phyloP scores from a whole-genome alignment of 2,329 filamentous ascomycete species.

The Diaporthe citri region DNA sequence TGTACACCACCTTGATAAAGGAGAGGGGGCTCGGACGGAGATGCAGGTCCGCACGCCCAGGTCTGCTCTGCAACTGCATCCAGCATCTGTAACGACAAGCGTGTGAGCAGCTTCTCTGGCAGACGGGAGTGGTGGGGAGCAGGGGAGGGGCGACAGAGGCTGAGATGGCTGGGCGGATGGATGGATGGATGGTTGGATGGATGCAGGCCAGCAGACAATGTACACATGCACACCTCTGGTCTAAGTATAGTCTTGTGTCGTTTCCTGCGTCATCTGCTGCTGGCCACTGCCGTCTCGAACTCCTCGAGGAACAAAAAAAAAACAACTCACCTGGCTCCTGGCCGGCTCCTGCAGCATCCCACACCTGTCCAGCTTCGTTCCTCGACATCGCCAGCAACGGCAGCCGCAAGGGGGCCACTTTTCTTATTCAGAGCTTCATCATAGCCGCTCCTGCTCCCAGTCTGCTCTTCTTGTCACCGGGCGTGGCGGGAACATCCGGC shows the following conservation, averaged over 20 bases:
- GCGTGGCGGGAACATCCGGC: constrained; percentile 33
- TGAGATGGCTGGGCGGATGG: not conserved
- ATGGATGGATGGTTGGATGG: not conserved
- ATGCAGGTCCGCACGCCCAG: constrained; percentile 2
- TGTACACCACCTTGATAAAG: not conserved
- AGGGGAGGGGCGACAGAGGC: not conserved
- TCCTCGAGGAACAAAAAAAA: not conserved
- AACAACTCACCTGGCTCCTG: constrained; percentile 14
- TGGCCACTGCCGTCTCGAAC: not conserved
- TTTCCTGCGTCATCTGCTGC: constrained; percentile 26
- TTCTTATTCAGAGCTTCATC: constrained; percentile 32
- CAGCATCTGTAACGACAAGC: constrained; percentile 34
- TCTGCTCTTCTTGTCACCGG: constrained; percentile 9
- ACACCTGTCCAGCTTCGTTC: not conserved
- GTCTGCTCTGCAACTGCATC: constrained; percentile 1
- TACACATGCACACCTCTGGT: constrained; percentile 5
- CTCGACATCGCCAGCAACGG: constrained; percentile 1
- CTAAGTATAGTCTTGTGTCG: constrained; percentile 23
- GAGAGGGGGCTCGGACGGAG: not conserved
- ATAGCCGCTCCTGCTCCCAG: constrained; percentile 15
- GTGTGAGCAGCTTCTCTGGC: constrained; percentile 28
- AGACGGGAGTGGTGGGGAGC: constrained; percentile 4
- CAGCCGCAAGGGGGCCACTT: constrained; percentile 33
- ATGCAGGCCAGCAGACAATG: not conserved
- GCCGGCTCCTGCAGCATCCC: constrained; percentile 9